Conservation (phyloP, 768 basidiomycete species). For the Trametes cingulata region DNA sequence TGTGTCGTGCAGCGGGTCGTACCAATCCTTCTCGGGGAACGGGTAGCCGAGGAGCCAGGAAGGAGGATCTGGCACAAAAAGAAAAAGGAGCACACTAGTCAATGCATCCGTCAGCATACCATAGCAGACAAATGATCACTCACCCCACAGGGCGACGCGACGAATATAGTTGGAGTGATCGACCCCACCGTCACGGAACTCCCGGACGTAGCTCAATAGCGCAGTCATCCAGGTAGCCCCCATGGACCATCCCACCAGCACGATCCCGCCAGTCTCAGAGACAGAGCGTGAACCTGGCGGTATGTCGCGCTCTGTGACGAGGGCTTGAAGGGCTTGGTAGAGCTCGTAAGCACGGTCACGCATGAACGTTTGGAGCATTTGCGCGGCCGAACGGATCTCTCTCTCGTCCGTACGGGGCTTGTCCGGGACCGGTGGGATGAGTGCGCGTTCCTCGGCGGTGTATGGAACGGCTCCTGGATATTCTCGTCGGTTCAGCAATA, state of each 20-base stretch:
- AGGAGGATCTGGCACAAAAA: not conserved
- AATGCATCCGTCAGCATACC: not conserved
- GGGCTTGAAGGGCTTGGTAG: not conserved
- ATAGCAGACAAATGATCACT: not conserved
- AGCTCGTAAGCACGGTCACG: slow-evolving; percentile 5
- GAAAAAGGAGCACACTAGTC: not conserved
- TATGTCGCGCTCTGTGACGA: slow-evolving; percentile 7
- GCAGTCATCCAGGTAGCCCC: slow-evolving; percentile 9
- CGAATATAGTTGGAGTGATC: slow-evolving; percentile 3
- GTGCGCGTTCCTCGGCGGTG: slow-evolving; percentile 14
- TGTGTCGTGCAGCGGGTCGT: slow-evolving; percentile 1
- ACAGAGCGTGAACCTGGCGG: not conserved
- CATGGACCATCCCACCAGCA: slow-evolving; percentile 16
- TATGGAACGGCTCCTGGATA: slow-evolving; percentile 23
- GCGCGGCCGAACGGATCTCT: not conserved
- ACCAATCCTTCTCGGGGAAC: not conserved
- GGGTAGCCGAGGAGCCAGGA: slow-evolving; percentile 4
- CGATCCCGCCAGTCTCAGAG: slow-evolving; percentile 5
- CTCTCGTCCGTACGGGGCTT: not conserved
- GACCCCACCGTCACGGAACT: not conserved
- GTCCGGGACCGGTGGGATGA: not conserved
- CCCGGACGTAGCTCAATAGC: slow-evolving; percentile 3
- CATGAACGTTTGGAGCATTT: slow-evolving; percentile 6
- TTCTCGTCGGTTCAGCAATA: slow-evolving; percentile 24
- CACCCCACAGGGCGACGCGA: slow-evolving; percentile 9